These are phyloP conservation scores for Plasmodium vivax DNA, from an alignment of 169 alveolate species.

Conservation along the genomic window DNA sequence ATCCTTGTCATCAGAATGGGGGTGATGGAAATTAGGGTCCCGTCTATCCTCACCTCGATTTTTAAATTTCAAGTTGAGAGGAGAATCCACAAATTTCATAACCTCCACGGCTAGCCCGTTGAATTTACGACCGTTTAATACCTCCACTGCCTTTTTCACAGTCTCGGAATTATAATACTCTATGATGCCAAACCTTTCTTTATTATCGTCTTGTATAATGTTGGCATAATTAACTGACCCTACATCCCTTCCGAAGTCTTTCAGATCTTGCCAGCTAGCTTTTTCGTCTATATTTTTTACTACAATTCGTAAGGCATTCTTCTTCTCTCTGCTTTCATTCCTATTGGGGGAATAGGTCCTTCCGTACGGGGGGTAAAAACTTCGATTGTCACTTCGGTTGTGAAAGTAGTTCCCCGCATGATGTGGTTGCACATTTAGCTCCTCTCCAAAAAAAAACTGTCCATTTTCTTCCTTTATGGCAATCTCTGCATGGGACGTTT, in stretches of 20 bases:
- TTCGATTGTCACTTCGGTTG: constrained; percentile 52
- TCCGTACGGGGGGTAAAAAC: constrained; percentile 10
- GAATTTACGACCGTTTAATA: constrained; percentile 80
- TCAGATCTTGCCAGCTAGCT: constrained; percentile 90
- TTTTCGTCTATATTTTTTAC: constrained; percentile 87
- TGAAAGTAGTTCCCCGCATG: constrained; percentile 67
- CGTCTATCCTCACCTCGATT: constrained; percentile 1
- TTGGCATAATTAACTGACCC: constrained; percentile 89
- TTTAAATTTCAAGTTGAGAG: not conserved
- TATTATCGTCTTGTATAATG: constrained; percentile 79
- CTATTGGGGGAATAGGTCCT: constrained; percentile 67
- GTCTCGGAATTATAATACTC: constrained; percentile 83
- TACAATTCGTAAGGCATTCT: constrained; percentile 74
- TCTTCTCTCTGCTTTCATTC: constrained; percentile 76
- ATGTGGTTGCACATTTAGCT: constrained; percentile 86
- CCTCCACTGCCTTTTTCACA: constrained; percentile 84
- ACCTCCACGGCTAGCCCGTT: constrained; percentile 76
- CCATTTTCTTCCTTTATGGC: constrained; percentile 83
- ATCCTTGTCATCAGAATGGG: not conserved
- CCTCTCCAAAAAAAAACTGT: constrained; percentile 77
- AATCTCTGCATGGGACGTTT: constrained; percentile 76
- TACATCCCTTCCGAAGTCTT: constrained; percentile 89
- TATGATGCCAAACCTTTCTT: constrained; percentile 81
- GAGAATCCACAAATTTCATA: constrained; percentile 36
- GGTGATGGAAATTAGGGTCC: not conserved